Evolutionary conservation across 306 rosid species (phyloP), one percentile per base, ranked within the genome.

Genomic region (Prunus padus): DNA sequence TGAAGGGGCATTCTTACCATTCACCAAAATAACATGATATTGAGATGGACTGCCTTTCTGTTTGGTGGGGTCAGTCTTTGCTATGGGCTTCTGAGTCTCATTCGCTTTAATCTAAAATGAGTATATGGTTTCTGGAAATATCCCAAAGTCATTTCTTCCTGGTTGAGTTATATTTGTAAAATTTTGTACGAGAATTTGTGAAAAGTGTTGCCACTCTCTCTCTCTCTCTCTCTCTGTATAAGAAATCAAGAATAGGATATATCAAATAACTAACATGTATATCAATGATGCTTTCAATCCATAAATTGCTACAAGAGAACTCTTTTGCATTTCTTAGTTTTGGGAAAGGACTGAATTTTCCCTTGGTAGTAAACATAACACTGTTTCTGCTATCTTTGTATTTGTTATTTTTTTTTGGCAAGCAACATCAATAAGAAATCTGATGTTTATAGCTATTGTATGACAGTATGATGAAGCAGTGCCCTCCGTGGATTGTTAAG

Each of bases 121-220:
- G 54, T 79, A 20, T 30, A 37, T 40, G 23, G 28, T 71, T 31
- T 16, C 44, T 59, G 76, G 70, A 67, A 76, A 69, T 63, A 52
- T 72, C 71, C 71, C 66, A 52, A 72, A 72, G 68, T 67, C 74
- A 31, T 73, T 76, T 81, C 73, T 76, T 69, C 77, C 2, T 74
- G 67, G 66, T 62, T 79, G 71, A 70, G 64, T 59, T 76, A 73
- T 67, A 77, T 84, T 67, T 83, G 79, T 68, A 70, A 49, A 75
- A 70, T 52, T 82, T 73, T 73, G 59, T 52, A 81, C 16, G 76
- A 64, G 72, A 68, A 37, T 69, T 44, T 79, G 69, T 77, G 84
- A 47, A 62, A 77, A 73, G 82, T 75, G 50, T 69, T 26, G 76
- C 80, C 74, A 67, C 45, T 79, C 65, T 3, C 23, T 3, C 37